Conservation (phyloP, 352 stramenopile genomes). For the Aphanomyces euteiches region DNA sequence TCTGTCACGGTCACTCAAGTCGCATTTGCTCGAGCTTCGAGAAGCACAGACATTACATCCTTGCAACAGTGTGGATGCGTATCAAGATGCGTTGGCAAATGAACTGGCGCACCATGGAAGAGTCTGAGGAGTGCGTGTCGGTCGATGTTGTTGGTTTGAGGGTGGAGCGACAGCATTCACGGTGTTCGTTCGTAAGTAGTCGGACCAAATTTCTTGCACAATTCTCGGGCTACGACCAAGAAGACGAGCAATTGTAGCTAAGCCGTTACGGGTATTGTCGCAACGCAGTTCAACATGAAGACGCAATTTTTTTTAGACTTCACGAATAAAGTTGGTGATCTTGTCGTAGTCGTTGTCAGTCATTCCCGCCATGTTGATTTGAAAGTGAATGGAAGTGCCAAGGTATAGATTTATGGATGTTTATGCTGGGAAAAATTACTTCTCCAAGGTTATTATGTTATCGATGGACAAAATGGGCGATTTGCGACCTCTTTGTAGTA, state of each 20-base stretch:
- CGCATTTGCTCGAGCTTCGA: not conserved
- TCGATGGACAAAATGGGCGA: not conserved
- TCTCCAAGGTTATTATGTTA: constrained; percentile 1
- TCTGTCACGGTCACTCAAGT: not conserved
- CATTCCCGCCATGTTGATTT: too few relatives aligned
- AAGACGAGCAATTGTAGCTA: not conserved
- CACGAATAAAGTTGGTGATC: constrained; percentile 3
- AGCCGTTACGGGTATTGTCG: not conserved
- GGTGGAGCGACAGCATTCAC: not conserved
- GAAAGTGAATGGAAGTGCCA: not conserved
- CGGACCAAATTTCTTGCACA: not conserved
- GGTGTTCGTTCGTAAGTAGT: not conserved
- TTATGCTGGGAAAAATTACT: not conserved
- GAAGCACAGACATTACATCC: constrained; percentile 1
- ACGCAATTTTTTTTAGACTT: not conserved
- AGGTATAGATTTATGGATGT: constrained; percentile 6
- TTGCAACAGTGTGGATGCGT: not conserved
- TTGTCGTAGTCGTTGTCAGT: constrained; percentile 2
- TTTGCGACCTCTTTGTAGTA: not conserved
- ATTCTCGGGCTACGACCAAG: not conserved
- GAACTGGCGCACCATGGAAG: constrained; percentile 2
- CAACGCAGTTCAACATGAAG: not conserved
- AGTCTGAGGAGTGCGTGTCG: not conserved
- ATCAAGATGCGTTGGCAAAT: not conserved
- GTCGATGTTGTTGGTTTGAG: not conserved